These are phyloP conservation scores for Solanum hybrid DNA, from an alignment of 305 asterid genomes.

Conservation along the genomic window DNA sequence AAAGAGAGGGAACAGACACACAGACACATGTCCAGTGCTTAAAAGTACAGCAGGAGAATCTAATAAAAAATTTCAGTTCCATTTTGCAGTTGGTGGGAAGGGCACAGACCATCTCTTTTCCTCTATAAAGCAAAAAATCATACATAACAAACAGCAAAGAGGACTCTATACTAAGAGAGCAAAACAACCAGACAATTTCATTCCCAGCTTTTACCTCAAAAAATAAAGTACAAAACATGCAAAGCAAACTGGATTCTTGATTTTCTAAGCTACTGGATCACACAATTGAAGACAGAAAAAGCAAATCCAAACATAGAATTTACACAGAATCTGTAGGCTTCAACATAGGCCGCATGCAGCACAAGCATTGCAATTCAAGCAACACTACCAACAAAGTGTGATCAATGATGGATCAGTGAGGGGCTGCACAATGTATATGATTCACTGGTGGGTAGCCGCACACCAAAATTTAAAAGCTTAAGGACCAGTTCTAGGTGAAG, in stretches of 20 bases:
- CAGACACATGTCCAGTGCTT: not conserved
- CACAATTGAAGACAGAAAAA: not conserved
- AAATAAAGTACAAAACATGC: not conserved
- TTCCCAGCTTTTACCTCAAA: not conserved
- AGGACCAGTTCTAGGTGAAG: not conserved
- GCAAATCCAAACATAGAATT: not conserved
- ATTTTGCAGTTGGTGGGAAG: not conserved
- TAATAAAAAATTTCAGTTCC: not conserved
- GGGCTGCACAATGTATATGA: not conserved
- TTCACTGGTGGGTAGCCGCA: not conserved
- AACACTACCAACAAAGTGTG: not conserved
- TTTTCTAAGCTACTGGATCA: not conserved
- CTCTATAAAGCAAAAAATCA: not conserved
- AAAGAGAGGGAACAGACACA: not conserved
- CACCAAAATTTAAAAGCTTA: not conserved
- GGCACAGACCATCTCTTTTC: not conserved
- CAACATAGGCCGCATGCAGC: not conserved
- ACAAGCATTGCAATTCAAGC: not conserved
- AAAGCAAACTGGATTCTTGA: not conserved
- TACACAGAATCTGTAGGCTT: not conserved
- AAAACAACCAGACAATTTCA: not conserved
- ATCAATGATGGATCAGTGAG: not conserved
- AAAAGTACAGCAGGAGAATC: not conserved
- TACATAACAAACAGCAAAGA: not conserved
- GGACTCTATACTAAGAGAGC: not conserved